Evolutionary conservation across 1,139 yeast species (phyloP), one percentile per base, ranked within the genome.

Genomic region (Geotrichum restrictum): DNA sequence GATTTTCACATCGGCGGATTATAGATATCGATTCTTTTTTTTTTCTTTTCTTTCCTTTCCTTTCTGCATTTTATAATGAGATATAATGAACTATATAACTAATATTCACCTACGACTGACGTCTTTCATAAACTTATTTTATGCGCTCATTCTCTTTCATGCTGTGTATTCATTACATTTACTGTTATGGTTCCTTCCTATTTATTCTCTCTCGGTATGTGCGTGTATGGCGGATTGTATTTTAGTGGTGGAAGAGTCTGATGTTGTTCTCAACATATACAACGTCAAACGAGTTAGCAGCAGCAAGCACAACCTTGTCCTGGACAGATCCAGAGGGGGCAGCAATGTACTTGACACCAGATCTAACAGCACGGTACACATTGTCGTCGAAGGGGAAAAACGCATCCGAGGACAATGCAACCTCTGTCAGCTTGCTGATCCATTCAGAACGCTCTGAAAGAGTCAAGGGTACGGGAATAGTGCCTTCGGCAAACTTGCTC

Each of bases 361-460:
- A 85, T 76, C 88, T 83, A 53, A 84, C 96, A 58, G 98, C 98
- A 72, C 98, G 82, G 81, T 91, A 89, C 63, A 94, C 96, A 68
- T 94, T 93, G 74, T 93, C 98, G 60, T 98, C 95, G 93, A 93
- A 93, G 74, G 98, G 98, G 95, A 93, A 93, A 81, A 93, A 93
- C 39, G 98, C 98, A 71, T 93, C 98, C 2, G 97, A 88, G 16
- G 97, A 85, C 64, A 89, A 78, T 8, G 98, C 91, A 56, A 94
- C 98, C 63, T 87, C 83, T 56, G 75, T 80, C 69, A 88, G 79
- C 75, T 89, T 82, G 58, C 75, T 66, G 62, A 85, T 74, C 98
- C 98, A 93, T 64, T 87, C 96, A 60, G 75, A 74, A 74, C 94
- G 88, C 77, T 94, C 98, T 61, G 78, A 83, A 38, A 73, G 73